Evolutionary conservation across 2,329 filamentous ascomycete species (phyloP), one percentile per base, ranked within the genome.

Genomic region (Curvularia hawaiiensis): DNA sequence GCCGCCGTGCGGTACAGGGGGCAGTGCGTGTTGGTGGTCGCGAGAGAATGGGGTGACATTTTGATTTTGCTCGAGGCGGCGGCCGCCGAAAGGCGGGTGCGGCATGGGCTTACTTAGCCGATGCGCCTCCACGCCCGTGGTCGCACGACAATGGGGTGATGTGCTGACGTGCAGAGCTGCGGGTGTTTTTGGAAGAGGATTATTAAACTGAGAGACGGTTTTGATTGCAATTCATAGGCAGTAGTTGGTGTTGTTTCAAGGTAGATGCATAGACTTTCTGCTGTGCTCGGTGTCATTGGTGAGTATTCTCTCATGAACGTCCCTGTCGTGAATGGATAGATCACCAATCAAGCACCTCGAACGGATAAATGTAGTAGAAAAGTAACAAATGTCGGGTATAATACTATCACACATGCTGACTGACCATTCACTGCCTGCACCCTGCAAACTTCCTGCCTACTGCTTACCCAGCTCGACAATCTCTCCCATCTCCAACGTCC

Each of bases 401-500:
- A 50, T 28, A 18, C 9, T 18, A 20, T 40, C 35, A 20, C 24
- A 20, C 24, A 10, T 40, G 2, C 33, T 18, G 9, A 11, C 3
- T 39, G 18, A 24, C n/a, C 6, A 28, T 24, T 12, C 6, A 28
- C 35, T 12, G n/a, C 24, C 38, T 18, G 0, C 9, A 22, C 20
- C n/a, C 33, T 39, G 22, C 11, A 22, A 35, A 12, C 33, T 35
- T 6, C 4, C 33, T 16, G 24, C 18, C 26, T 38, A 26, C 31
- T 31, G 41, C 50, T 83, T 82, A n/a, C 89, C 90, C 59, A 90
- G 72, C 64, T 79, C 81, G n/a, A 91, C 75, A 67, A 92, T 89
- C 58, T 92, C 89, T 20, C 68, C 70, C 65, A 81, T 77, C 38
- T 82, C 82, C 30, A 92, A 22, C 10, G 85, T 67, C 88, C 88